Base-by-base conservation (phyloP, 805 yeast genomes). In the Saccharomycopsis sp. region DNA sequence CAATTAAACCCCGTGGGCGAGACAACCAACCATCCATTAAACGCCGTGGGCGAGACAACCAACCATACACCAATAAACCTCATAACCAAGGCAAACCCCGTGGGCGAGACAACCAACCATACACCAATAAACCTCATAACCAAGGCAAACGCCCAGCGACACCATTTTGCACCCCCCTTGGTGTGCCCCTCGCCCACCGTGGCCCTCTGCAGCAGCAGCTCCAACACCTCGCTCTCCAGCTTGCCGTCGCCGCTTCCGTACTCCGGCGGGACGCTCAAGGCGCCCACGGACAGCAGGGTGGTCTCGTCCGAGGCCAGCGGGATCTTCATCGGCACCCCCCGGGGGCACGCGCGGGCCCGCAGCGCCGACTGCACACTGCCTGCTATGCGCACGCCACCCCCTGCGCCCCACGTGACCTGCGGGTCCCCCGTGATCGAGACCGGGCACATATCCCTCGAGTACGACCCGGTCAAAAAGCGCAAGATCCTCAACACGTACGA, bases 401-500 rank as follows among this genome's bases (percentile, higher is more conserved):
- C 21, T 44, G 12, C 18, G 7, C 7, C 24, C 12, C 37, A 15
- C 44, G 16, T 66, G 67, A 1, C 61, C 69, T n/a, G n/a, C n/a
- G n/a, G n/a, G 16, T 68, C 68, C 15, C 70, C 68, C 46, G 97
- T 91, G 4, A 90, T 87, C 67, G 97, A 92, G 68, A 91, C 97
- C 0, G 84, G 80, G 59, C 80, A 80, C 59, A 89, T 94, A 15
- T 81, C 79, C 40, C 79, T 92, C 44, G 96, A 91, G 64, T 91
- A 89, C 71, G 97, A 94, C 70, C 97, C 98, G 0, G 79, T 87
- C 2, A 83, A 86, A 1, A 84, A 86, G 61, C 81, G 94, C 54
- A 88, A 91, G 68, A 83, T 86, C 40, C 76, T 94, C 61, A 94
- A 94, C 71, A 84, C 95, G 0, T 94, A 91, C 68, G 99, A 94